Percentiles rank a stretch among this genome's conserved stretches.
phyloP scores from a whole-genome alignment of 371 early-diverging fungal species.

The Rhizopus microsporus region DNA sequence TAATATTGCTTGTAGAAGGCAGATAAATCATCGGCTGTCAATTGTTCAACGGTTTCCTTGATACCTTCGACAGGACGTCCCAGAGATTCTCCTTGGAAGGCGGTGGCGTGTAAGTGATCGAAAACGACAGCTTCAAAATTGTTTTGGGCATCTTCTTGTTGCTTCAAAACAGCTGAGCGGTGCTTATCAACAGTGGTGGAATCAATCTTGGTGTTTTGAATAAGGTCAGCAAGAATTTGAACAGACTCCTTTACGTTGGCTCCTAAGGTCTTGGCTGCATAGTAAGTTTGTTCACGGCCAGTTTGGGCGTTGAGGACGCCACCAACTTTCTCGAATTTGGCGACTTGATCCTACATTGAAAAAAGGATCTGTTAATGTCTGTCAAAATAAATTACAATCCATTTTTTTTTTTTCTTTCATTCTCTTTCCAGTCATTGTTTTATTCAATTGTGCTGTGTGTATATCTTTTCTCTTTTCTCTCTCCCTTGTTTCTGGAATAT shows the following conservation, averaged over 20 bases:
- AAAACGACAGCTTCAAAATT: constrained; percentile 92
- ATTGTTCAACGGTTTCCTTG: constrained; percentile 85
- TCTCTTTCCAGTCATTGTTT: constrained; percentile 73
- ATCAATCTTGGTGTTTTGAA: constrained; percentile 87
- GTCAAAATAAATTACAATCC: background rate
- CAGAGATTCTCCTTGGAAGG: constrained; percentile 89
- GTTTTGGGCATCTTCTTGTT: constrained; percentile 96
- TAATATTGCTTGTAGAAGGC: constrained; percentile 90
- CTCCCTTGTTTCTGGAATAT: background rate
- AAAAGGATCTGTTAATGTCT: constrained; percentile 52
- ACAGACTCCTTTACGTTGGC: constrained; percentile 86
- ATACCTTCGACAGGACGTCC: constrained; percentile 96
- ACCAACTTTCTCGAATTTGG: constrained; percentile 91
- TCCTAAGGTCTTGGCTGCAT: constrained; percentile 93
- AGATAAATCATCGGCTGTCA: constrained; percentile 81
- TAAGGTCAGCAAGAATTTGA: constrained; percentile 92
- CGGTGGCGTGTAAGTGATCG: constrained; percentile 84
- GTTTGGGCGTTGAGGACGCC: constrained; percentile 98
- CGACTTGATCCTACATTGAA: constrained; percentile 77
- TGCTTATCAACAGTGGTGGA: constrained; percentile 86
- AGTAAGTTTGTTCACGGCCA: constrained; percentile 97
- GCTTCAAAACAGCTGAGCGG: constrained; percentile 93
- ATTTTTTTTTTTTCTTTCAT: constrained; percentile 64
- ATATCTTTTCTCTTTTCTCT: background rate
- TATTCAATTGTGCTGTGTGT: too few species aligned